A percentile compares a stretch with the other conserved stretches of the same genome.
phyloP scores from a whole-genome alignment of 1,139 yeast genomes.

The Yamadazyma spencermartinsiae region DNA sequence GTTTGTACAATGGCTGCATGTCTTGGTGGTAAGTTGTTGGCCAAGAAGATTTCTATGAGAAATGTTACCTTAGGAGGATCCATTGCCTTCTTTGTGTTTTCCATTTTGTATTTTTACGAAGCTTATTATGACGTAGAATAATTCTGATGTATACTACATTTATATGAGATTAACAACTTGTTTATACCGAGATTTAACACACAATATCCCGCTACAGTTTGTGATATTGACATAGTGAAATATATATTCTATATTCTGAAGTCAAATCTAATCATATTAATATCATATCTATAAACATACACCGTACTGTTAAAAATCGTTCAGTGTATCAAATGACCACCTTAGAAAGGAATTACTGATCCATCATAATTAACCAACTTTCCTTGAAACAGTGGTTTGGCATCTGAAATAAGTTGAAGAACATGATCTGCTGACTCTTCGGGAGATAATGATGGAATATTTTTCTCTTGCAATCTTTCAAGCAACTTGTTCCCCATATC shows the following conservation, averaged over 20 bases:
- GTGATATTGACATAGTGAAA: no score
- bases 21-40: slow-evolving; percentile 86
- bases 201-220: no score
- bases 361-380: slow-evolving; percentile 8
- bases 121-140: slow-evolving; percentile 43
- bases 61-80: slow-evolving; percentile 93
- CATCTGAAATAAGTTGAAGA: neutral
- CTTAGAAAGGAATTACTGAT: slow-evolving; percentile 3
- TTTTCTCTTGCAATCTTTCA: neutral
- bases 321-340: neutral
- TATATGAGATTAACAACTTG: neutral
- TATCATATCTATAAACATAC: no score
- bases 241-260: no score
- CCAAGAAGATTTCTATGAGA: slow-evolving; percentile 87
- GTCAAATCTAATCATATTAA: no score
- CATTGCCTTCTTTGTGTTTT: slow-evolving; percentile 76
- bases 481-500: slow-evolving; percentile 20
- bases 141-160: neutral
- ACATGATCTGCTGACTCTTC: slow-evolving; percentile 8
- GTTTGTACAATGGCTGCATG: slow-evolving; percentile 94
- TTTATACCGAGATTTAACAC: neutral
- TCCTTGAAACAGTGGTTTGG: slow-evolving; percentile 6
- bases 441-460: slow-evolving; percentile 1
- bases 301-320: no score
- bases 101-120: slow-evolving; percentile 75